Evolutionary conservation across 441 rosid species (phyloP), one percentile per base, ranked within the genome.

Genomic region (Raphanus hybrid): DNA sequence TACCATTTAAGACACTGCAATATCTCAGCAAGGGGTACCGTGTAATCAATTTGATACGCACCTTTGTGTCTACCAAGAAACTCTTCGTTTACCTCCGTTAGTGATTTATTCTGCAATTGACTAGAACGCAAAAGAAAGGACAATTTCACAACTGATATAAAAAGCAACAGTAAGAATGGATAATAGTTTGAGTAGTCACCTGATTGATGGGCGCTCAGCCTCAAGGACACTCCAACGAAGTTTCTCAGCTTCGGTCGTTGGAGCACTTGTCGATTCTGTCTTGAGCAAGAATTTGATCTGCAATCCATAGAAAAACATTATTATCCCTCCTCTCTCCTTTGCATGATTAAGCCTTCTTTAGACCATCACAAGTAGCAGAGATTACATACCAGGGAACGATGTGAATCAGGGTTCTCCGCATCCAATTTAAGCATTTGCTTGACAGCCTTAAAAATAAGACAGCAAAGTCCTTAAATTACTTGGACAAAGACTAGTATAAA

Each of bases 281-380:
- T 83, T 86, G 77, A 91, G 93, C 82, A 92, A 97, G 86, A 94
- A 97, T 83, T 86, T 89, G 48, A 94, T 84, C 99, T 96, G 92
- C 81, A 73, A 66, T 70, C 43, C 39, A 75, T 23, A 70, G 4
- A 20, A 77, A 71, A 20, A 50, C 71, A 70, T 23, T 39, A 55
- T n/a, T 12, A 29, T 61, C 18, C 15, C 35, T 55, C 39, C 69
- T 48, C 64, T 48, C 64, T 43, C 41, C 55, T 72, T 48, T 8
- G 26, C 70, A 14, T 48, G 63, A 54, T 18, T 70, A 74, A 72
- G 5, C 23, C 20, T 3, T 63, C 29, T 67, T 35, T 58, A 72
- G 29, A 43, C 23, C 34, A 69, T 7, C 34, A 41, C 50, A 54
- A 48, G 54, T 64, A 54, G 59, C 16, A 68, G 23, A 75, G 8